Percentiles rank a stretch among this genome's conserved stretches.
These are phyloP conservation scores for Byssochlamys sp. DNA, from an alignment of 2,329 filamentous ascomycete genomes.

Conservation along the genomic window DNA sequence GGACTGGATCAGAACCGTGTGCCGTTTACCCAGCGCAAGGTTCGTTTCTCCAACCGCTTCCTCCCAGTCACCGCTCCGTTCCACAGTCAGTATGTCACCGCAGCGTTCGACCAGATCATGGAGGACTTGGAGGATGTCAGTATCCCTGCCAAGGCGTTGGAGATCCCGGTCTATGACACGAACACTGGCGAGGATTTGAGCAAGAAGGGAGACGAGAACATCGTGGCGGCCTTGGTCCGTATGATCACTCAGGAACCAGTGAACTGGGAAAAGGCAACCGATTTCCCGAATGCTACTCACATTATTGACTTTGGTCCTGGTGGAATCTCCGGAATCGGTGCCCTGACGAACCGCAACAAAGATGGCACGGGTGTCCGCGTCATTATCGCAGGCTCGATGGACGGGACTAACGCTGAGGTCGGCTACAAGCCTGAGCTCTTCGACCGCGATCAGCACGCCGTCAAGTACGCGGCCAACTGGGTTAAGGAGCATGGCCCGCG, in stretches of 20 bases:
- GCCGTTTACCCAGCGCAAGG: slow-evolving; percentile 88
- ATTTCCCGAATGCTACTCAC: slow-evolving; percentile 83
- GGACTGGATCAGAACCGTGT: slow-evolving; percentile 90
- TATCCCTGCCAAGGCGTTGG: slow-evolving; percentile 64
- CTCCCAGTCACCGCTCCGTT: slow-evolving; percentile 95
- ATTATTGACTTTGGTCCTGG: slow-evolving; percentile 94
- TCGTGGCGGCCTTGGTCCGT: slow-evolving; percentile 76
- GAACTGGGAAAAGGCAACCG: slow-evolving; percentile 90
- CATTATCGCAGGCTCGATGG: slow-evolving; percentile 86
- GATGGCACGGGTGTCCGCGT: slow-evolving; percentile 95
- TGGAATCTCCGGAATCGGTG: slow-evolving; percentile 89
- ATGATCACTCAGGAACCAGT: slow-evolving; percentile 92
- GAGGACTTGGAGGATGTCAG: slow-evolving; percentile 75
- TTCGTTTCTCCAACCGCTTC: slow-evolving; percentile 94
- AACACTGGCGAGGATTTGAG: slow-evolving; percentile 79
- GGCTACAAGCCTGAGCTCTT: slow-evolving; percentile 98
- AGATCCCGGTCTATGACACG: slow-evolving; percentile 81
- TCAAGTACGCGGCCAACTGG: slow-evolving; percentile 94
- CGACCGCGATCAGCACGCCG: slow-evolving; percentile 86
- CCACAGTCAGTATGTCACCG: slow-evolving; percentile 85
- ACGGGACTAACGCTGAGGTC: slow-evolving; percentile 79
- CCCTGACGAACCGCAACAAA: slow-evolving; percentile 96
- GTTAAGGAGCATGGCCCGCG: slow-evolving; percentile 93
- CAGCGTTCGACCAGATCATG: slow-evolving; percentile 72
- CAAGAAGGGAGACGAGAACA: slow-evolving; percentile 58